A percentile compares a stretch with the other conserved stretches of the same genome.
Evolutionary conservation across 805 yeast genomes (phyloP).

Genomic region (Saccharomycopsis javanensis): DNA sequence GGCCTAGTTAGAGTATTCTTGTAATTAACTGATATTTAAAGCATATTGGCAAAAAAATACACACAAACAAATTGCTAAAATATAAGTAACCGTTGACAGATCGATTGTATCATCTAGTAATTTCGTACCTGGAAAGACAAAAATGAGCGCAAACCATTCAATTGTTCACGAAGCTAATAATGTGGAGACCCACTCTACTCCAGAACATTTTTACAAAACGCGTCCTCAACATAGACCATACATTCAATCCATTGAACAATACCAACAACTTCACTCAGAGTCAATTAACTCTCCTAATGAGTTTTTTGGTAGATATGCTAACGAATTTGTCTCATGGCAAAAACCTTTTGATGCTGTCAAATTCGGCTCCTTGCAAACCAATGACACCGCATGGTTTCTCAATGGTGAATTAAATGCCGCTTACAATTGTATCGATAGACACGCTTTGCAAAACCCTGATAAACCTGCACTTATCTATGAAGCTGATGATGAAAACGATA

Average conservation of each 20-base stretch:
- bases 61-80: no score
- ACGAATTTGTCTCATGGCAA: conserved; percentile 69
- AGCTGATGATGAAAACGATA: conserved; percentile 81
- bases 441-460: conserved; percentile 80
- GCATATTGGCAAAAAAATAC: no score
- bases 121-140: no score
- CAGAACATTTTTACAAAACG: conserved; percentile 43
- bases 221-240: conserved; percentile 54
- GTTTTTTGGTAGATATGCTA: conserved; percentile 74
- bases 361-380: conserved; percentile 57
- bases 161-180: conserved; percentile 57
- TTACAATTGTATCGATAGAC: conserved; percentile 92
- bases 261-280: conserved; percentile 57
- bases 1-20: no score
- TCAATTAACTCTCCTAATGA: conserved; percentile 71
- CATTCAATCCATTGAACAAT: conserved; percentile 54
- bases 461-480: conserved; percentile 82
- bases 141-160: conserved; percentile 15
- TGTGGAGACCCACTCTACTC: conserved; percentile 40
- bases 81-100: no score
- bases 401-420: conserved; percentile 90
- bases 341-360: conserved; percentile 47
- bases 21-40: no score
- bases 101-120: no score
- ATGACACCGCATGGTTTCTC: conserved; percentile 87